Evolutionary conservation across 164 flowering plant genomes (phyloP), one percentile per base, ranked within the genome.

Genomic region (Chimonanthus salicifolius): DNA sequence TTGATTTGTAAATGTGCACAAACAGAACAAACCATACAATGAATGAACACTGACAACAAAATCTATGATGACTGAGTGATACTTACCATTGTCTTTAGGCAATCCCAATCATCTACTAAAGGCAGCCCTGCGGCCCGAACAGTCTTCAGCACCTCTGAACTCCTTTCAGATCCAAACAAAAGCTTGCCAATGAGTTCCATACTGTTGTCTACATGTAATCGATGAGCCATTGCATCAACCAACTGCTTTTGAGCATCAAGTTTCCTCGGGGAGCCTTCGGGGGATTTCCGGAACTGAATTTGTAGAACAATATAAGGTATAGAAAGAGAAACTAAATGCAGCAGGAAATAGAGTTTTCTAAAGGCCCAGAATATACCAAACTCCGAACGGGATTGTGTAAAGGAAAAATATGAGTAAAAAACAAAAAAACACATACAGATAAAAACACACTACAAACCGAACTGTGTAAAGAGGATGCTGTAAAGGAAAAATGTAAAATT

Each of bases 31-130:
- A 33, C 33, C 33, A 33, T 33, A 33, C 33, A 33, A 33, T 33
- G 33, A 33, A 33, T 33, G 33, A 33, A 33, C 33, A 33, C 33
- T 33, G 33, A 33, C 33, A 33, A 33, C 33, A 33, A 33, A 33
- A 33, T 33, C 33, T 33, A 33, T 2, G 7, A 7, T 51, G 58
- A 13, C 7, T 51, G 21, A 62, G 6, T 54, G 51, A 6, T 7
- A 21, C 20, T 79, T 88, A 94, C 99, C 94, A 87, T 77, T 5
- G 84, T 80, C 82, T 87, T 92, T 21, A 94, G 92, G 85, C 98
- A 92, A 48, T 72, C 77, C 98, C 98, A 94, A 83, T 92, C 88
- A 81, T 94, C 97, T 49, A 90, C 94, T 49, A 94, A 85, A 62
- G 93, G 93, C 45, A 82, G 83, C 13, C 96, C 96, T 3, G 89